phyloP scores from a whole-genome alignment of 2,329 filamentous ascomycete species.

The Fusarium tricinctum region DNA sequence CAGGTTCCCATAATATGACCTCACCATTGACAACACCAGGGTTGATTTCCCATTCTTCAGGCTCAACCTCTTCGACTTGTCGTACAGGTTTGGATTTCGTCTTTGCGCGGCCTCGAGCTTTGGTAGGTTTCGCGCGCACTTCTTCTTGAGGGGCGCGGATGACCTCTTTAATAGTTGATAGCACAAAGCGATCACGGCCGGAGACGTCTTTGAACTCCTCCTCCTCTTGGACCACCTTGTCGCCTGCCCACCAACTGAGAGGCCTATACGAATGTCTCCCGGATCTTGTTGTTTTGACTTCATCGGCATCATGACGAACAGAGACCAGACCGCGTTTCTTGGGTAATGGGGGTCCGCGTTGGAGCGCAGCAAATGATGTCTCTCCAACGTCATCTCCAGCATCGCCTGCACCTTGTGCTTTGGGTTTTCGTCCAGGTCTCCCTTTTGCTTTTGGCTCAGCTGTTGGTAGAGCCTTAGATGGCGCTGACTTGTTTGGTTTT shows the following conservation, averaged over 20 bases:
- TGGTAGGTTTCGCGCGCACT: slow-evolving; percentile 44
- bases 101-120: slow-evolving; percentile 50
- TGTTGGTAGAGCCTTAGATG: slow-evolving; percentile 21
- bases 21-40: slow-evolving; percentile 74
- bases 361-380: slow-evolving; percentile 62
- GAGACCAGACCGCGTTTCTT: slow-evolving; percentile 69
- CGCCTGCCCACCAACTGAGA: slow-evolving; percentile 88
- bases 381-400: slow-evolving; percentile 58
- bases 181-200: slow-evolving; percentile 64
- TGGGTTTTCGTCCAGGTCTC: slow-evolving; percentile 47
- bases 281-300: slow-evolving; percentile 75
- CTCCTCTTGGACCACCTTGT: slow-evolving; percentile 78
- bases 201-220: slow-evolving; percentile 67
- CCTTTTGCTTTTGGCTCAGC: slow-evolving; percentile 48
- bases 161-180: slow-evolving; percentile 81
- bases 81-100: slow-evolving; percentile 53
- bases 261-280: slow-evolving; percentile 84
- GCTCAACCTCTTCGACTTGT: slow-evolving; percentile 66
- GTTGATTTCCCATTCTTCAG: slow-evolving; percentile 80
- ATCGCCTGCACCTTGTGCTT: slow-evolving; percentile 43
- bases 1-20: slow-evolving; percentile 74
- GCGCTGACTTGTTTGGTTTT: slow-evolving; percentile 36
- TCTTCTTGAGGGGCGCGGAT: slow-evolving; percentile 77
- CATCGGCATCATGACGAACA: slow-evolving; percentile 64
- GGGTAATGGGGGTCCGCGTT: slow-evolving; percentile 69